Conservation (phyloP, 1,139 yeast genomes). For the Yamadazyma atmosphaerica region DNA sequence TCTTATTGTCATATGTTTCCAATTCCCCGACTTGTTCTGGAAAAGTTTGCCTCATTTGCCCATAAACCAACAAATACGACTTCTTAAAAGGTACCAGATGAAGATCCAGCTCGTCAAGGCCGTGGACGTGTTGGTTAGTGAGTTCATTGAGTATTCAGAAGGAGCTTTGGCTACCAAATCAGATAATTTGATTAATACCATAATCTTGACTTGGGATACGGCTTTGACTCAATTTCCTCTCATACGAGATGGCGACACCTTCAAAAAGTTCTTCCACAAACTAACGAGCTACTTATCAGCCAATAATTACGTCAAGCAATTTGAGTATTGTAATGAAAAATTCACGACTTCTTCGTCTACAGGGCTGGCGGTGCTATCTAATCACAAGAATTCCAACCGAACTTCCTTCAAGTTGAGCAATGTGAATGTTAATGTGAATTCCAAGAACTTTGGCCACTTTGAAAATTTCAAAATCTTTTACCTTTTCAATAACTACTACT, state of each 20-base stretch:
- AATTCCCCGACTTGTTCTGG: constrained; percentile 14
- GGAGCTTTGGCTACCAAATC: constrained; percentile 11
- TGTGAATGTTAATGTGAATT: constrained; percentile 12
- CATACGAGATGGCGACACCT: constrained; percentile 10
- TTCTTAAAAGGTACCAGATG: constrained; percentile 13
- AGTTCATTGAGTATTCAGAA: constrained; percentile 11
- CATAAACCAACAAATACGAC: constrained; percentile 14
- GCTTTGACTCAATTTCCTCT: constrained; percentile 9
- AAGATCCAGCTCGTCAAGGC: constrained; percentile 6
- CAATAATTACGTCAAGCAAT: constrained; percentile 14
- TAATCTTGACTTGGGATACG: constrained; percentile 16
- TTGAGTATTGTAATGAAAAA: constrained; percentile 16
- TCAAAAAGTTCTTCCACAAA: constrained; percentile 12
- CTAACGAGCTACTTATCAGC: constrained; percentile 10
- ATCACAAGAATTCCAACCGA: constrained; percentile 6
- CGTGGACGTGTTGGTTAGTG: constrained; percentile 8
- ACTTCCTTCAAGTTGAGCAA: constrained; percentile 12
- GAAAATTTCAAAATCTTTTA: constrained; percentile 27
- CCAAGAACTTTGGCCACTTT: constrained; percentile 13
- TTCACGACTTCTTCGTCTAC: constrained; percentile 4
- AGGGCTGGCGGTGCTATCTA: constrained; percentile 4
- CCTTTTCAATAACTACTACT: constrained; percentile 27
- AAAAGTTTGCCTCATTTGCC: constrained; percentile 12
- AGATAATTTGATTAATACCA: constrained; percentile 15
- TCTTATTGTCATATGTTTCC: constrained; percentile 9